Conservation (phyloP, 805 yeast genomes). For the Starmerella stigmatis region DNA sequence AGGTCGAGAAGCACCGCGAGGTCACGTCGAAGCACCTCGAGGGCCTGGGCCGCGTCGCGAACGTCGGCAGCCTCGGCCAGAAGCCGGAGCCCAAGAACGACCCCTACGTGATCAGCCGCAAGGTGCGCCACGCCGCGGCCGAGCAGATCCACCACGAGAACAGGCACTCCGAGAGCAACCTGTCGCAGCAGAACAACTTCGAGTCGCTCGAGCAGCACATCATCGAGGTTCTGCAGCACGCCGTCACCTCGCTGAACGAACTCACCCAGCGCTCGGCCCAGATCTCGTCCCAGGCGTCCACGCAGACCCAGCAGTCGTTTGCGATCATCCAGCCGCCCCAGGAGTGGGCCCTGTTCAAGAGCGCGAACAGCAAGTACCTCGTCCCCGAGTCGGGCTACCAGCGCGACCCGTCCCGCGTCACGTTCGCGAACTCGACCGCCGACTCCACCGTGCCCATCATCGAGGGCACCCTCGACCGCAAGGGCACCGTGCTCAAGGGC, state of each 20-base stretch:
- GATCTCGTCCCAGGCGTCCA: constrained; percentile 26
- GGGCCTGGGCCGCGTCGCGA: constrained; percentile 25
- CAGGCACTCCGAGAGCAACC: constrained; percentile 35
- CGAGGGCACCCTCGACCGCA: constrained; percentile 39
- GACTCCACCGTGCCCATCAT: constrained; percentile 37
- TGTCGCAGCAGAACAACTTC: constrained; percentile 35
- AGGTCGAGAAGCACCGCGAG: constrained; percentile 31
- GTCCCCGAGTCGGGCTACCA: constrained; percentile 31
- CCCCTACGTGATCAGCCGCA: constrained; percentile 39
- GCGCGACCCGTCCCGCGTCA: constrained; percentile 32
- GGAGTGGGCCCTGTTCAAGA: constrained; percentile 40
- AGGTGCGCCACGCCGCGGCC: constrained; percentile 32
- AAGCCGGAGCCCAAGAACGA: constrained; percentile 36
- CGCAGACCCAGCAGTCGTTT: constrained; percentile 29
- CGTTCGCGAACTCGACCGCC: constrained; percentile 36
- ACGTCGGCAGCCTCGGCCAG: constrained; percentile 26
- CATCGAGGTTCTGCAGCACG: constrained; percentile 35
- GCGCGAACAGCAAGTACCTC: constrained; percentile 29
- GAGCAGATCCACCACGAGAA: constrained; percentile 40
- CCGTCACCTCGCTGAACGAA: constrained; percentile 30
- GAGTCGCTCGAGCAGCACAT: constrained; percentile 37
- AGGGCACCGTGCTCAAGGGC: constrained; percentile 36
- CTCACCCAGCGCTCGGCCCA: constrained; percentile 29
- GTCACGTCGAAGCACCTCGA: constrained; percentile 34
- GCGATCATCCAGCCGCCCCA: constrained; percentile 30